Conservation (phyloP, 1,139 yeast species). For the Suhomyces panamericanus region DNA sequence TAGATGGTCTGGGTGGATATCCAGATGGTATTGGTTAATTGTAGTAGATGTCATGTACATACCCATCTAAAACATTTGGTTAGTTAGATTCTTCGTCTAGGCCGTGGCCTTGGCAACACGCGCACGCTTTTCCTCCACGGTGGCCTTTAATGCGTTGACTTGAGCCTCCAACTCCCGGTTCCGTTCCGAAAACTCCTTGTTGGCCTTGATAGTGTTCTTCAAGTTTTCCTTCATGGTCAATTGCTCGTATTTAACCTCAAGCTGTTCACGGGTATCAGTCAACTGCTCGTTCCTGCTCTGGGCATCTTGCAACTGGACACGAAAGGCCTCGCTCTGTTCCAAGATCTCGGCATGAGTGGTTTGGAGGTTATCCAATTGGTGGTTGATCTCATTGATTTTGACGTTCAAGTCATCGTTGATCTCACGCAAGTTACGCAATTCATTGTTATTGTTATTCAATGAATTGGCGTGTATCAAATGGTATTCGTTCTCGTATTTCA, state of each 20-base stretch:
- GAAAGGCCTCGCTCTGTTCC: slow-evolving; percentile 36
- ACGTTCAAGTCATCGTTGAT: slow-evolving; percentile 36
- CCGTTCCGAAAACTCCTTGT: slow-evolving; percentile 40
- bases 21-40: background rate
- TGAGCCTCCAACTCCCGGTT: slow-evolving; percentile 41
- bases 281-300: slow-evolving; percentile 23
- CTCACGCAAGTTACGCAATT: slow-evolving; percentile 41
- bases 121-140: slow-evolving; percentile 18
- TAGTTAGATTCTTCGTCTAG: background rate
- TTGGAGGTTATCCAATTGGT: slow-evolving; percentile 33
- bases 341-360: slow-evolving; percentile 43
- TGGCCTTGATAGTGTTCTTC: slow-evolving; percentile 47
- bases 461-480: slow-evolving; percentile 45
- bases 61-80: no score
- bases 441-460: slow-evolving; percentile 40
- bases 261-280: slow-evolving; percentile 18
- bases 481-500: slow-evolving; percentile 48
- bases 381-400: slow-evolving; percentile 30
- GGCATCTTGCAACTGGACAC: slow-evolving; percentile 28
- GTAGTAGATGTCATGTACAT: no score
- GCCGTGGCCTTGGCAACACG: slow-evolving; percentile 14
- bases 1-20: background rate
- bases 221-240: slow-evolving; percentile 49
- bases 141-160: slow-evolving; percentile 24
- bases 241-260: slow-evolving; percentile 35